A percentile compares a stretch with the other conserved stretches of the same genome.
These are phyloP conservation scores for Pouteria glomerata DNA, from an alignment of 148 eudicot genomes.

Conservation along the genomic window DNA sequence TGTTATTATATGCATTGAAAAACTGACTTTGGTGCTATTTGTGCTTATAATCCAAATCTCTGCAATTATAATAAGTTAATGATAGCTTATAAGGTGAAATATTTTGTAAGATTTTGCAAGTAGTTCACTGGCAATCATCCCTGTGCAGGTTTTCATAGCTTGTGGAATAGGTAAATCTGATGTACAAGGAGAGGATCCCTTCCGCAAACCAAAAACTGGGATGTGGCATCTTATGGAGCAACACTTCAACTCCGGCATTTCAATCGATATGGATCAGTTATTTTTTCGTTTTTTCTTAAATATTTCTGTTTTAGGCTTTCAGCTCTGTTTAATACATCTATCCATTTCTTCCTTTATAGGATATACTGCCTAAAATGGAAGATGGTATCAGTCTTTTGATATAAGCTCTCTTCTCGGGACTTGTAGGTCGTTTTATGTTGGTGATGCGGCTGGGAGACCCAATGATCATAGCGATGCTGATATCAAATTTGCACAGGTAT, in stretches of 20 bases:
- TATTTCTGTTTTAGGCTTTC: background rate
- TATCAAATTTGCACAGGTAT: conserved; percentile 83
- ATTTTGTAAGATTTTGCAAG: background rate
- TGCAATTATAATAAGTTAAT: background rate
- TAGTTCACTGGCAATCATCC: background rate
- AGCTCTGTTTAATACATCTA: background rate
- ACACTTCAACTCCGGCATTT: conserved; percentile 79
- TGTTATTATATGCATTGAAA: background rate
- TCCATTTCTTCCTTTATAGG: background rate
- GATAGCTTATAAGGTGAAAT: background rate
- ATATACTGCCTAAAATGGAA: background rate
- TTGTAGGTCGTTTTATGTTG: conserved; percentile 89
- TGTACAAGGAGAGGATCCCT: conserved; percentile 48
- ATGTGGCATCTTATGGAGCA: conserved; percentile 92
- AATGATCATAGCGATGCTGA: conserved; percentile 87
- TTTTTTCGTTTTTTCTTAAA: conserved; percentile 12
- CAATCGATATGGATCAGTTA: conserved; percentile 81
- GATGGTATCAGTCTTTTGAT: background rate
- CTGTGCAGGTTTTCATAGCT: conserved; percentile 77
- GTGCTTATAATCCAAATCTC: background rate
- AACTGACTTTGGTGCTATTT: background rate
- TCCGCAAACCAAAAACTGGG: conserved; percentile 84
- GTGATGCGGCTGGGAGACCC: conserved; percentile 92
- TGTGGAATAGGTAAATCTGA: conserved; percentile 65
- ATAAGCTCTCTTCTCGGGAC: background rate